Evolutionary conservation across 108 stramenopile genomes (phyloP).

Genomic region (Fistulifera pelliculosa): DNA sequence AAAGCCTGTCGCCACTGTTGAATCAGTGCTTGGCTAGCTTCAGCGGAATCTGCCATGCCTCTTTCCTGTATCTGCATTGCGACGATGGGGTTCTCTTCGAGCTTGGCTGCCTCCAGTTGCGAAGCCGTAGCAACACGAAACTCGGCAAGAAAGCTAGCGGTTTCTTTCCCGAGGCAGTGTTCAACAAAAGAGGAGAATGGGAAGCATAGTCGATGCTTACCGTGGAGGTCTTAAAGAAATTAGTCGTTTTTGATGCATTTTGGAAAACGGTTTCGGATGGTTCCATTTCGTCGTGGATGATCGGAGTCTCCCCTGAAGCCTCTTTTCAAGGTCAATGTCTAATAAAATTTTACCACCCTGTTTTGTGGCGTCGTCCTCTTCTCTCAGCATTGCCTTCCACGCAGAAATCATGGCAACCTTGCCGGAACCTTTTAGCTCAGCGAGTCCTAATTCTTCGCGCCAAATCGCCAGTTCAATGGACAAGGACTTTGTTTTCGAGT

Average conservation of each 20-base stretch:
- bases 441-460: constrained; percentile 18
- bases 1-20: background rate
- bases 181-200: constrained; percentile 9
- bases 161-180: constrained; percentile 1
- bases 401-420: constrained; percentile 43
- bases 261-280: too few relatives aligned
- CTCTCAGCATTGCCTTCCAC: constrained; percentile 38
- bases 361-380: constrained; percentile 19
- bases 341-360: constrained; percentile 12
- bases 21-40: background rate
- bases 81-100: background rate
- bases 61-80: background rate
- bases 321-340: constrained; percentile 12
- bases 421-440: constrained; percentile 34
- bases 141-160: constrained; percentile 1
- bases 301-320: background rate
- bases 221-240: background rate
- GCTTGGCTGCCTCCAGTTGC: constrained; percentile 1
- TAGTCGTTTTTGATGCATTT: too few relatives aligned
- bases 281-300: constrained; percentile 1
- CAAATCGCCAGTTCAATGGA: constrained; percentile 24
- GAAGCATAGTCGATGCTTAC: constrained; percentile 1
- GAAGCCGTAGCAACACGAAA: constrained; percentile 3
- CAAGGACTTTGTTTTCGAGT: constrained; percentile 24
- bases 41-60: background rate